Base-by-base conservation (phyloP, 2,329 filamentous ascomycete genomes). In the Fusarium buharicum region DNA sequence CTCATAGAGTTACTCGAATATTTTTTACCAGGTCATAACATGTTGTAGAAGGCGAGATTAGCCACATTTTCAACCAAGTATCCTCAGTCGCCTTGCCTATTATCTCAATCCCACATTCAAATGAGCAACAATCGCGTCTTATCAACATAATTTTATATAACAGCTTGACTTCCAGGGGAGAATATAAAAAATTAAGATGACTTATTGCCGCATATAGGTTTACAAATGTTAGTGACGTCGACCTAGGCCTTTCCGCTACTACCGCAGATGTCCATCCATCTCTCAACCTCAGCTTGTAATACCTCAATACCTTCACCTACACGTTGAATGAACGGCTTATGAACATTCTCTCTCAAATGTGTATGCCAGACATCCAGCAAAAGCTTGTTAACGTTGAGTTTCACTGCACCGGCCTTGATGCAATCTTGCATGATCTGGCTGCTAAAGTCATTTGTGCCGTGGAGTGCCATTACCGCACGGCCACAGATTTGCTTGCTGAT, bases 371-470 rank as follows among this genome's bases (percentile, higher is more conserved):
- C 55, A 10, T 82, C 77, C 13, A 82, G 72, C 17, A 84, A 76
- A 31, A 81, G 65, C 70, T 81, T 82, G 62, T 87, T 87, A 3
- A 87, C 82, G 59, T 87, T 87, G 57, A 86, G 74, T 70, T 86
- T 86, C 20, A 79, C 75, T n/a, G 82, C 77, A 1, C 84, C 84
- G 13, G 76, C 76, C 18, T 72, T 70, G 63, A 87, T 84, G 65
- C 84, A 86, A 47, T 73, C 64, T 64, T 75, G 70, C 77, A 85
- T 81, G 4, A 84, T 70, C n/a, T 81, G 75, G 5, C 78, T 72
- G 2, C 77, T 73, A 58, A 86, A 86, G 38, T 80, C 81, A 59
- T 86, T 85, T 0, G 84, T 86, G 3, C 84, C 84, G 59, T 87
- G 84, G 27, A 87, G 73, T 1, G 83, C 84, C 20, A 75, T 57